These are phyloP conservation scores for Pseudonitzschia multiseries DNA, from an alignment of 108 stramenopile genomes.

Conservation along the genomic window DNA sequence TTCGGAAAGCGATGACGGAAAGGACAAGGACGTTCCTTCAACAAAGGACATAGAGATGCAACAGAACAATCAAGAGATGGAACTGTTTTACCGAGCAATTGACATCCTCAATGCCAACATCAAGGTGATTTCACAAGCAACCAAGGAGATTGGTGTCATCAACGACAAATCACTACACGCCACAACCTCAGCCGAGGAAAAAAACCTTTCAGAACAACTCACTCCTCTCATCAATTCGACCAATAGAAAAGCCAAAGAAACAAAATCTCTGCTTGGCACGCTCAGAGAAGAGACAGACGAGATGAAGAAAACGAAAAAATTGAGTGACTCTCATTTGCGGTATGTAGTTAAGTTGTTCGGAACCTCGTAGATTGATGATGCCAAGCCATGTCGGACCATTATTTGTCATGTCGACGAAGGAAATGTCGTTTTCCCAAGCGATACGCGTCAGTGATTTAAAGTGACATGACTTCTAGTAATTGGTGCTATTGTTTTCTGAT, in stretches of 20 bases:
- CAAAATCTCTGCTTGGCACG: conserved; percentile 74
- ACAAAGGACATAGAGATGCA: conserved; percentile 79
- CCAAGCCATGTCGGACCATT: too few species aligned
- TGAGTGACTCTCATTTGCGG: conserved; percentile 67
- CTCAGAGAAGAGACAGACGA: conserved; percentile 85
- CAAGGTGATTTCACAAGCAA: conserved; percentile 64
- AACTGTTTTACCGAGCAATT: conserved; percentile 82
- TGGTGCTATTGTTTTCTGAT: not conserved
- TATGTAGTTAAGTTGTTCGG: conserved; percentile 23
- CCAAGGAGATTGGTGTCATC: conserved; percentile 63
- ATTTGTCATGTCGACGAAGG: too few species aligned
- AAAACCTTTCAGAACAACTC: conserved; percentile 61
- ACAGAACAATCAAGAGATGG: conserved; percentile 64
- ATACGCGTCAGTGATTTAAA: not conserved
- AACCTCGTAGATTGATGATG: not conserved
- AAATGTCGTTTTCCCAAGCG: not conserved
- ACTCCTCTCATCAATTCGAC: conserved; percentile 68
- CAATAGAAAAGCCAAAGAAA: conserved; percentile 79
- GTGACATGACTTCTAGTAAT: not conserved
- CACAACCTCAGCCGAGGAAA: conserved; percentile 77
- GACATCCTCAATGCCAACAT: conserved; percentile 81
- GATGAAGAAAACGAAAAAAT: conserved; percentile 53
- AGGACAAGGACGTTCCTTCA: conserved; percentile 10
- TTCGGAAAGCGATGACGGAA: conserved; percentile 32
- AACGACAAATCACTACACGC: conserved; percentile 80